Evolutionary conservation across 176 grass and related monocot species (phyloP).

Genomic region (Stipa capillata): DNA sequence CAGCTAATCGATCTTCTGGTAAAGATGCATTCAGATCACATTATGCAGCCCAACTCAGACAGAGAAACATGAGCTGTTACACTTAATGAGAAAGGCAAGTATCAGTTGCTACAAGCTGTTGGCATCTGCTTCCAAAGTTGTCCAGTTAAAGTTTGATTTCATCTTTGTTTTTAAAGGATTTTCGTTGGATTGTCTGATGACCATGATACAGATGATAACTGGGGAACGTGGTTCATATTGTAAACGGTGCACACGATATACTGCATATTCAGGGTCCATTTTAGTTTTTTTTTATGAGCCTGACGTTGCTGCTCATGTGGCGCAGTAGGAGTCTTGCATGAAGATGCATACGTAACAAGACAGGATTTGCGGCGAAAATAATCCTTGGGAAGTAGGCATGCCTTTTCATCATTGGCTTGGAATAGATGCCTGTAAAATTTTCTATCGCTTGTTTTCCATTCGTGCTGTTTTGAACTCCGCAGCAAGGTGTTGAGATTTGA

Average conservation of each 20-base stretch:
- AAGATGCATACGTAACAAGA: neutral
- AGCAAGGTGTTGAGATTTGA: neutral
- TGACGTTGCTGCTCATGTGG: neutral
- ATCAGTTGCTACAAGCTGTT: neutral
- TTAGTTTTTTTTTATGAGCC: too few species aligned
- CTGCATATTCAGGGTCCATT: neutral
- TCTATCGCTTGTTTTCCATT: too few species aligned
- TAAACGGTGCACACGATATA: neutral
- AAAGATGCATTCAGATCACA: constrained; percentile 34
- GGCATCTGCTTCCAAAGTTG: neutral
- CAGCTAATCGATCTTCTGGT: constrained; percentile 19
- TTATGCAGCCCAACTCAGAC: neutral
- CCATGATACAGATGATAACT: neutral
- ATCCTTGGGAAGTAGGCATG: neutral
- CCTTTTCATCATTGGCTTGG: neutral
- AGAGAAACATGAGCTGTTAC: neutral
- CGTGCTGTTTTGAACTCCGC: neutral
- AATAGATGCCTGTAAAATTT: too few species aligned
- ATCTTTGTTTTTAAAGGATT: neutral
- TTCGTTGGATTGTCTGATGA: neutral
- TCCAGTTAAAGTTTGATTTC: neutral
- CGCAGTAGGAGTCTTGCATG: neutral
- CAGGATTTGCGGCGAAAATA: neutral
- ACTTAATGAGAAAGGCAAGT: neutral
- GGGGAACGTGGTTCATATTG: neutral